Percentiles rank a stretch among this genome's conserved stretches.
phyloP scores from a whole-genome alignment of 2,329 filamentous ascomycete species.

The Cladosporium velox region DNA sequence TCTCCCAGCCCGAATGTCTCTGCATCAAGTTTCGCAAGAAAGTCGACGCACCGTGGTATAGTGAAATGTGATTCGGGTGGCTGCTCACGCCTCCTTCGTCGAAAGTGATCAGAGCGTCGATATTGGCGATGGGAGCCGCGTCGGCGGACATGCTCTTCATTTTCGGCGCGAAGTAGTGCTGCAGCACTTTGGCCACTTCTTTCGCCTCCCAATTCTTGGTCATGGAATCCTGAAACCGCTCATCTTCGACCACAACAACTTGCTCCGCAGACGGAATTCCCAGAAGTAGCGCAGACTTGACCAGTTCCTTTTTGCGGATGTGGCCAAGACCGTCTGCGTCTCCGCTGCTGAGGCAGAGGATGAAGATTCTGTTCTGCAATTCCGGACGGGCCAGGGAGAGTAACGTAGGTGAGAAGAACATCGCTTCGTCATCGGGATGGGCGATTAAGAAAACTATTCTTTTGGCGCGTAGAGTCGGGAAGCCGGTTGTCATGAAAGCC shows the following conservation, averaged over 20 bases:
- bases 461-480: conserved; percentile 75
- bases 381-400: conserved; percentile 79
- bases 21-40: conserved; percentile 70
- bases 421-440: conserved; percentile 97
- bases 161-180: conserved; percentile 71
- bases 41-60: conserved; percentile 76
- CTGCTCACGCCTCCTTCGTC: conserved; percentile 78
- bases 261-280: conserved; percentile 75
- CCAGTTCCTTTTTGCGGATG: conserved; percentile 78
- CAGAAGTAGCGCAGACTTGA: conserved; percentile 74
- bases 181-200: conserved; percentile 70
- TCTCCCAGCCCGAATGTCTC: conserved; percentile 63
- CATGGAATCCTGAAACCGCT: conserved; percentile 89
- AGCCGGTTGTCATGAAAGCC: conserved; percentile 47
- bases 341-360: conserved; percentile 88
- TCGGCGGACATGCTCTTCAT: conserved; percentile 48
- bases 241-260: conserved; percentile 80
- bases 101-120: conserved; percentile 88
- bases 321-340: conserved; percentile 86
- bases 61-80: conserved; percentile 90
- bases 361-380: conserved; percentile 87
- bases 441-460: conserved; percentile 90
- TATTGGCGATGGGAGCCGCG: conserved; percentile 54
- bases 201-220: conserved; percentile 71
- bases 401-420: conserved; percentile 95